Conservation (phyloP, 352 stramenopile genomes). For the Blastocystis sp. region DNA sequence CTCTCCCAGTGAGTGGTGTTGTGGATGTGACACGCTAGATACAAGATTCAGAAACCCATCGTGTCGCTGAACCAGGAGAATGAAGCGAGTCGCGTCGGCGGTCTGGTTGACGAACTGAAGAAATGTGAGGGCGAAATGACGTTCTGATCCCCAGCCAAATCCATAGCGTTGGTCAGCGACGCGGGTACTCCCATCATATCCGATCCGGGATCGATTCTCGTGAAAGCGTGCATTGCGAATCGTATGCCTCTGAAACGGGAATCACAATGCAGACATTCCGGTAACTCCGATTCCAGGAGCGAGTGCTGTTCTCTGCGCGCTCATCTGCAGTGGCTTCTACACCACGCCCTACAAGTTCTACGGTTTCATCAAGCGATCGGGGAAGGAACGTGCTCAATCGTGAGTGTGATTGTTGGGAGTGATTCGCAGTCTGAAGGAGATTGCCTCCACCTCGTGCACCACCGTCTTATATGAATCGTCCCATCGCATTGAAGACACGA, state of each 20-base stretch:
- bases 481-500: conserved; percentile 30
- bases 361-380: conserved; percentile 35
- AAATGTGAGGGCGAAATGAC: not conserved
- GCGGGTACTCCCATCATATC: conserved; percentile 12
- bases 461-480: conserved; percentile 21
- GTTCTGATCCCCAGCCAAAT: not conserved
- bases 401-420: not conserved
- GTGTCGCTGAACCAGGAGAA: conserved; percentile 55
- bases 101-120: not conserved
- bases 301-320: conserved; percentile 7
- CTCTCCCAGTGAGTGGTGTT: conserved; percentile 11
- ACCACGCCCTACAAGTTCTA: conserved; percentile 28
- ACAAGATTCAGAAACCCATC: not conserved
- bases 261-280: not conserved
- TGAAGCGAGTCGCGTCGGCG: not conserved
- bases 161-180: conserved; percentile 33
- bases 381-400: not conserved
- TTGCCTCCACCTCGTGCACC: not conserved
- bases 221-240: conserved; percentile 5
- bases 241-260: not conserved
- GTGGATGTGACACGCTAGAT: not conserved
- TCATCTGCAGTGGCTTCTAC: conserved; percentile 61
- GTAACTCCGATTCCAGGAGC: conserved; percentile 25
- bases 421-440: not conserved
- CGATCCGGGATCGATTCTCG: conserved; percentile 14